A percentile compares a stretch with the other conserved stretches of the same genome.
phyloP scores from a whole-genome alignment of 805 yeast species.

The Yarrowia sp. region DNA sequence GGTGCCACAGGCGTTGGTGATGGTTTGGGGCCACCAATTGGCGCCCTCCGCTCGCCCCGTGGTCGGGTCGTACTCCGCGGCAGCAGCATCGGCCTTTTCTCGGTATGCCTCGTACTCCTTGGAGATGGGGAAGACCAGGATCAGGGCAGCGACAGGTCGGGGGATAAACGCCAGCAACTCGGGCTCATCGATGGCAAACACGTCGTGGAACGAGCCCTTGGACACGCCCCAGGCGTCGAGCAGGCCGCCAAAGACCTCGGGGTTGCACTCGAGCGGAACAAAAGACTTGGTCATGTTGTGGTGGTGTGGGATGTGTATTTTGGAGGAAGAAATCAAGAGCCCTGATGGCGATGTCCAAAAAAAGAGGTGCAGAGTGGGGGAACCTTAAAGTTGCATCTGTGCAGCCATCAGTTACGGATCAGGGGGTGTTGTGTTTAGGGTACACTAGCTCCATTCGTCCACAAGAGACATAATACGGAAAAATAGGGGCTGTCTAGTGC shows the following conservation, averaged over 20 bases:
- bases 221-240: constrained; percentile 73
- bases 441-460: too few relatives aligned
- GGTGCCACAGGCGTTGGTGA: constrained; percentile 90
- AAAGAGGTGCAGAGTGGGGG: constrained; percentile 11
- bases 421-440: too few relatives aligned
- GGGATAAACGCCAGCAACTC: constrained; percentile 83
- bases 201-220: constrained; percentile 72
- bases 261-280: constrained; percentile 90
- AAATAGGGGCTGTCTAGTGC: too few relatives aligned
- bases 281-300: constrained; percentile 47
- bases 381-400: neutral
- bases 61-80: constrained; percentile 48
- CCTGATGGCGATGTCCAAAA: constrained; percentile 23
- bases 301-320: neutral
- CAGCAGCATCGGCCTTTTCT: constrained; percentile 52
- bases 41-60: constrained; percentile 49
- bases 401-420: constrained; percentile 4
- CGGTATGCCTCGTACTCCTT: constrained; percentile 63
- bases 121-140: constrained; percentile 85
- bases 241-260: constrained; percentile 76
- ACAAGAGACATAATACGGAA: too few relatives aligned
- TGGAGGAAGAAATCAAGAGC: neutral
- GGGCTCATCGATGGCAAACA: constrained; percentile 82
- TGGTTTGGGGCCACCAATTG: constrained; percentile 84
- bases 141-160: constrained; percentile 75